Percentiles rank a stretch among this genome's conserved stretches.
Evolutionary conservation across 805 yeast genomes (phyloP).

Genomic region (Wickerhamiella alocasiicola): DNA sequence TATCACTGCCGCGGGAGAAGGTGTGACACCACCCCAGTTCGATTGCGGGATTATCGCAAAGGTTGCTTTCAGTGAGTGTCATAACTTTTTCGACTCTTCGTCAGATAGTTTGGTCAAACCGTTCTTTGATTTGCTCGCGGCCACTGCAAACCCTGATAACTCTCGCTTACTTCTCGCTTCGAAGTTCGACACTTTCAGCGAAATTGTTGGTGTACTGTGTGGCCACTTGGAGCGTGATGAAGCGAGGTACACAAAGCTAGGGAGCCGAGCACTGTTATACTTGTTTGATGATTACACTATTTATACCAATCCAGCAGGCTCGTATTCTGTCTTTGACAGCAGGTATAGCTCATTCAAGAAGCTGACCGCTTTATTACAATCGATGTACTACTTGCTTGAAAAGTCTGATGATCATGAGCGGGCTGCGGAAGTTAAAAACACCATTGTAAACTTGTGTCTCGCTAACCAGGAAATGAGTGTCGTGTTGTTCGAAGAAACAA

Average conservation of each 20-base stretch:
- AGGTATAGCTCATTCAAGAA: neutral
- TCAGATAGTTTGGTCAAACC: neutral
- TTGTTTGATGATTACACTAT: conserved; percentile 1
- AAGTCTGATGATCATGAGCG: neutral
- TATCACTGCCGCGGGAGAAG: neutral
- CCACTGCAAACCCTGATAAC: neutral
- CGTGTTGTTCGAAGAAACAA: conserved; percentile 4
- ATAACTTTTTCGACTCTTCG: neutral
- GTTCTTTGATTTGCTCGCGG: neutral
- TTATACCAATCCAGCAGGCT: neutral
- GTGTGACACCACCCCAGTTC: neutral
- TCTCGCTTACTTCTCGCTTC: conserved; percentile 2
- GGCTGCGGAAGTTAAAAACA: neutral
- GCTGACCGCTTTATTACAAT: neutral
- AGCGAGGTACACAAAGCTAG: neutral
- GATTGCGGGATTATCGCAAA: neutral
- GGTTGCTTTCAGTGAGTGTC: neutral
- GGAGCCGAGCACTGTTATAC: neutral
- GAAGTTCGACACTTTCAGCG: conserved; percentile 5
- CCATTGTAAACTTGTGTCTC: neutral
- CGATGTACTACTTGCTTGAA: neutral
- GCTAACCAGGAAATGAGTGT: conserved; percentile 10
- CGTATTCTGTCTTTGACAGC: conserved; percentile 1
- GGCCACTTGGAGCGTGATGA: neutral
- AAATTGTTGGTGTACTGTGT: neutral